These are phyloP conservation scores for Paramarasmius palmivorus DNA, from an alignment of 1,284 basidiomycete species.

Conservation along the genomic window DNA sequence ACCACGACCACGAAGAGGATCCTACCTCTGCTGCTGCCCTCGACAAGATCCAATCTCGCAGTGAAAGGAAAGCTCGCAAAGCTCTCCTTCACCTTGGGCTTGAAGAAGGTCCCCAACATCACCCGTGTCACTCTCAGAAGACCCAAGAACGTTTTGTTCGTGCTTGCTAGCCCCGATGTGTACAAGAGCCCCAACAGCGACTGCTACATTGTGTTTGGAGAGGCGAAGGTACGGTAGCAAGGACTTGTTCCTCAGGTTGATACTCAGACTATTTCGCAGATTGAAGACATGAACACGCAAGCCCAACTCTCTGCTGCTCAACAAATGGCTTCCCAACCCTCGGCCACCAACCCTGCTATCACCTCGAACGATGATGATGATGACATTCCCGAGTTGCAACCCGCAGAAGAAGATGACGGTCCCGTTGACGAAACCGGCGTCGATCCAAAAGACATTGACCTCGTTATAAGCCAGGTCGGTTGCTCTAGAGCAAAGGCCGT, in stretches of 20 bases:
- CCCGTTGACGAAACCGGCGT: slow-evolving; percentile 80
- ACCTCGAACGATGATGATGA: slow-evolving; percentile 63
- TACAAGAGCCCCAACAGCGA: slow-evolving; percentile 98
- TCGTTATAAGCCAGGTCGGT: slow-evolving; percentile 84
- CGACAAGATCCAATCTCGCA: slow-evolving; percentile 91
- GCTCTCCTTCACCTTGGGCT: slow-evolving; percentile 82
- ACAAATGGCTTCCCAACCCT: slow-evolving; percentile 66
- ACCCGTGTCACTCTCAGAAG: slow-evolving; percentile 94
- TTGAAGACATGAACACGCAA: slow-evolving; percentile 89
- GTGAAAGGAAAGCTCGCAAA: slow-evolving; percentile 91
- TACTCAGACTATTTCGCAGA: slow-evolving; percentile 39
- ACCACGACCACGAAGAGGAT: slow-evolving; percentile 70
- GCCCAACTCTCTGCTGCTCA: slow-evolving; percentile 85
- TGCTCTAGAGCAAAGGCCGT: slow-evolving; percentile 90
- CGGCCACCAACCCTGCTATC: slow-evolving; percentile 34
- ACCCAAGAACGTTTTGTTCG: slow-evolving; percentile 94
- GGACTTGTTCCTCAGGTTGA: neutral
- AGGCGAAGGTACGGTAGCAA: slow-evolving; percentile 78
- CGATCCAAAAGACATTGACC: slow-evolving; percentile 93
- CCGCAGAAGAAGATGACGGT: slow-evolving; percentile 72
- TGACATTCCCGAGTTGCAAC: slow-evolving; percentile 82
- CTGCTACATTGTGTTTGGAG: slow-evolving; percentile 98
- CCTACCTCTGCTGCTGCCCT: slow-evolving; percentile 83
- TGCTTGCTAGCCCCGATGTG: slow-evolving; percentile 92
- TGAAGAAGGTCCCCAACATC: slow-evolving; percentile 92